A percentile compares a stretch with the other conserved stretches of the same genome.
Evolutionary conservation across 2,329 filamentous ascomycete species (phyloP).

Genomic region (Xylaria sp.): DNA sequence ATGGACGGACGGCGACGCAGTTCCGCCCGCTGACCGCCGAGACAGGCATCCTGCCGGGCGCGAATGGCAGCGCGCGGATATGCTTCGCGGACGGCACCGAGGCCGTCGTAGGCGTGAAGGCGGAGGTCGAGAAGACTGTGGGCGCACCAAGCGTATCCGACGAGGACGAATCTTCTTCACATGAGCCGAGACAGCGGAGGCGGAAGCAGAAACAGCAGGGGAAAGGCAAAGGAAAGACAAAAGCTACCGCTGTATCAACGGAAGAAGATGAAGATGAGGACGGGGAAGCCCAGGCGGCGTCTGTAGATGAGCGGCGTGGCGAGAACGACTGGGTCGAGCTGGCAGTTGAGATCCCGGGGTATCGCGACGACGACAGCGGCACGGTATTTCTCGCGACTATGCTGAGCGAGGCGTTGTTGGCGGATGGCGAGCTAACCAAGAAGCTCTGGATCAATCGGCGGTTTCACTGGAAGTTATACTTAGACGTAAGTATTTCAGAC

Average conservation of each 20-base stretch:
- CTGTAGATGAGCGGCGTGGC: constrained; percentile 48
- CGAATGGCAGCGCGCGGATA: constrained; percentile 92
- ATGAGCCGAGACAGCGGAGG: constrained; percentile 37
- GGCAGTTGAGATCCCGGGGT: constrained; percentile 89
- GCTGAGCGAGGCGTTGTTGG: constrained; percentile 86
- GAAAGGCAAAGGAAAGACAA: constrained; percentile 39
- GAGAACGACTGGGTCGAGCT: constrained; percentile 85
- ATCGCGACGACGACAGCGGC: constrained; percentile 88
- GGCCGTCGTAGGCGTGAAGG: constrained; percentile 94
- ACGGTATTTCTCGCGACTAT: constrained; percentile 89
- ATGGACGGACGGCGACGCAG: constrained; percentile 82
- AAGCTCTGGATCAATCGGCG: constrained; percentile 86
- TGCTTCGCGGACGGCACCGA: constrained; percentile 96
- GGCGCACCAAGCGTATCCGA: constrained; percentile 30
- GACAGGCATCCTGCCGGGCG: constrained; percentile 85
- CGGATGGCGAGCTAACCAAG: constrained; percentile 74
- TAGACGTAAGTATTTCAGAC: constrained; percentile 75
- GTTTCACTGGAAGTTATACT: constrained; percentile 96
- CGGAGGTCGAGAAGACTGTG: constrained; percentile 76
- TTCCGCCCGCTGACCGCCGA: constrained; percentile 93
- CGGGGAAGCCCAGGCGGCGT: constrained; percentile 48
- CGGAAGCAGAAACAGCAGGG: constrained; percentile 44
- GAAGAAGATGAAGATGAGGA: constrained; percentile 42
- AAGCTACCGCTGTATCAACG: constrained; percentile 43
- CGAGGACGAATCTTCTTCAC: constrained; percentile 7